These are phyloP conservation scores for Gloeopeniophorella convolvens DNA, from an alignment of 768 basidiomycete species.

Conservation along the genomic window DNA sequence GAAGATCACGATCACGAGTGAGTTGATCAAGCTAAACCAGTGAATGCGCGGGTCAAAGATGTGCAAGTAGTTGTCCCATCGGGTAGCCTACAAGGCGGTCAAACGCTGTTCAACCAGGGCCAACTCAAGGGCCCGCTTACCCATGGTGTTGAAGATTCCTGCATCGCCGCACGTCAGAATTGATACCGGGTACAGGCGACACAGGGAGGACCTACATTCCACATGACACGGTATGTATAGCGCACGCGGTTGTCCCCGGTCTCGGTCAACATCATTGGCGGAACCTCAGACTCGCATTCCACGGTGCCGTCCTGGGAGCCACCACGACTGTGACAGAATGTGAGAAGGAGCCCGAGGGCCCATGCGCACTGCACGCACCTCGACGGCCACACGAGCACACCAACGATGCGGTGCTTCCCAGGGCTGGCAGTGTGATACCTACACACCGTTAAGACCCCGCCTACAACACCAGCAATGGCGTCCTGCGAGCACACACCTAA, in stretches of 20 bases:
- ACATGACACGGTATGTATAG: slow-evolving; percentile 85
- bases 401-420: slow-evolving; percentile 79
- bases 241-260: slow-evolving; percentile 53
- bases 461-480: neutral
- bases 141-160: slow-evolving; percentile 87
- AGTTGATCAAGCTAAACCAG: slow-evolving; percentile 94
- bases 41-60: slow-evolving; percentile 93
- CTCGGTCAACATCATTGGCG: slow-evolving; percentile 58
- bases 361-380: slow-evolving; percentile 28
- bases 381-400: slow-evolving; percentile 79
- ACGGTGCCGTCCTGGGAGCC: slow-evolving; percentile 45
- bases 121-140: slow-evolving; percentile 29
- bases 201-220: slow-evolving; percentile 64
- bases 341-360: neutral
- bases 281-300: slow-evolving; percentile 44
- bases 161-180: neutral
- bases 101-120: neutral
- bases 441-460: slow-evolving; percentile 11
- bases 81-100: slow-evolving; percentile 56
- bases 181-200: neutral
- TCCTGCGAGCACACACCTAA: slow-evolving; percentile 43
- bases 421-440: slow-evolving; percentile 78
- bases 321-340: slow-evolving; percentile 45
- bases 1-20: slow-evolving; percentile 85
- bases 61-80: slow-evolving; percentile 96